Percentiles rank a stretch among this genome's conserved stretches.
phyloP scores from a whole-genome alignment of 192 early-diverging fungal species.

The Coemansia sp. region DNA sequence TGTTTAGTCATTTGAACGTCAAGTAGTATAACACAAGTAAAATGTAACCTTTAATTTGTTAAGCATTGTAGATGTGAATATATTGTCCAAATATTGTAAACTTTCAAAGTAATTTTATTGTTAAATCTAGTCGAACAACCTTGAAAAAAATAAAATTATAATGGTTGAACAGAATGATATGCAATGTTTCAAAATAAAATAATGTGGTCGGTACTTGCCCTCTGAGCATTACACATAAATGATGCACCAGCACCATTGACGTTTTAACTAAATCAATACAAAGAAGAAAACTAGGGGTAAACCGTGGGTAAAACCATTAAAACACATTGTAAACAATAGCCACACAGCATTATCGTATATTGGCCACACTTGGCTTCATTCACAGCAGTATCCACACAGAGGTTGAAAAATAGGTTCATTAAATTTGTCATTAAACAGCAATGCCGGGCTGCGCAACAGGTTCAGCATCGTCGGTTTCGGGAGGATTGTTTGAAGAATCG shows the following conservation, averaged over 20 bases:
- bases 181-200: not conserved
- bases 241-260: not conserved
- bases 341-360: not conserved
- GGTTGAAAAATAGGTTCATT: not conserved
- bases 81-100: too few species aligned
- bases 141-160: too few species aligned
- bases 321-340: not conserved
- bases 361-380: not conserved
- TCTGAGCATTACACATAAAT: not conserved
- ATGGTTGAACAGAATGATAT: not conserved
- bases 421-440: slow-evolving; percentile 6
- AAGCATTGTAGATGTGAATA: too few species aligned
- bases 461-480: slow-evolving; percentile 14
- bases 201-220: too few species aligned
- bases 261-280: not conserved
- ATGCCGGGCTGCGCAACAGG: slow-evolving; percentile 29
- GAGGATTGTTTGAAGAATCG: not conserved
- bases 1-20: too few species aligned
- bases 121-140: too few species aligned
- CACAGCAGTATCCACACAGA: not conserved
- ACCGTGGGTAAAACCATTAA: not conserved
- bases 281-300: not conserved
- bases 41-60: too few species aligned
- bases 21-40: too few species aligned
- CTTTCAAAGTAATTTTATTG: too few species aligned